Conservation (phyloP, 2,329 filamentous ascomycete species). For the Pleomassaria siparia region DNA sequence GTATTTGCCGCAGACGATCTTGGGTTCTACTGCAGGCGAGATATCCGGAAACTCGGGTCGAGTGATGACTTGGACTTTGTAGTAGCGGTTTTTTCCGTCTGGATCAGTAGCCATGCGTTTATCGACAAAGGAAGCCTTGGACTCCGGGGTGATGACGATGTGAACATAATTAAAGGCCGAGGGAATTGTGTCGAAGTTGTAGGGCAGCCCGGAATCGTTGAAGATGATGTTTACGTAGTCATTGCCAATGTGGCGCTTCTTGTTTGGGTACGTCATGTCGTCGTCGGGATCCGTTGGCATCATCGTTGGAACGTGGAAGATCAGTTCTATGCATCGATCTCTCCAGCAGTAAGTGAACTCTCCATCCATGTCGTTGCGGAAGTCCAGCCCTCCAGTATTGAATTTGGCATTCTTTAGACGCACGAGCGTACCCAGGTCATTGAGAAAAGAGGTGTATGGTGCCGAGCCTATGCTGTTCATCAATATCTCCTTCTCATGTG, state of each 20-base stretch:
- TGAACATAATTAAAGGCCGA: conserved; percentile 97
- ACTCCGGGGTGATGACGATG: conserved; percentile 91
- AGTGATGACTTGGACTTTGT: conserved; percentile 86
- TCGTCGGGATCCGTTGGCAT: conserved; percentile 86
- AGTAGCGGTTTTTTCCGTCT: conserved; percentile 61
- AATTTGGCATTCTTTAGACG: conserved; percentile 80
- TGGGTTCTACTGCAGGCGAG: conserved; percentile 83
- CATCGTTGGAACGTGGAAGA: conserved; percentile 94
- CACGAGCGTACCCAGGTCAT: conserved; percentile 78
- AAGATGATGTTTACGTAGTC: conserved; percentile 98
- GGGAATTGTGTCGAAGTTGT: conserved; percentile 87
- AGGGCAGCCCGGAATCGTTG: conserved; percentile 90
- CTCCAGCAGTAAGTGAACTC: conserved; percentile 92
- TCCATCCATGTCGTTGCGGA: conserved; percentile 75
- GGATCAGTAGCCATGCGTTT: conserved; percentile 45
- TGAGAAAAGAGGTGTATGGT: conserved; percentile 85
- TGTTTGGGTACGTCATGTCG: conserved; percentile 72
- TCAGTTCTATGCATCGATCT: conserved; percentile 89
- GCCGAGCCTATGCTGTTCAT: conserved; percentile 82
- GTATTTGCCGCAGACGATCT: conserved; percentile 81
- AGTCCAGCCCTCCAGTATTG: conserved; percentile 90
- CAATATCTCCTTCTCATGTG: conserved; percentile 78
- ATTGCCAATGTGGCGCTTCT: conserved; percentile 95
- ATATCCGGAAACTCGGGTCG: conserved; percentile 89
- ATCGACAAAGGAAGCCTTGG: conserved; percentile 73